phyloP scores from a whole-genome alignment of 768 basidiomycete species.

The Hirschioporus abietinus region DNA sequence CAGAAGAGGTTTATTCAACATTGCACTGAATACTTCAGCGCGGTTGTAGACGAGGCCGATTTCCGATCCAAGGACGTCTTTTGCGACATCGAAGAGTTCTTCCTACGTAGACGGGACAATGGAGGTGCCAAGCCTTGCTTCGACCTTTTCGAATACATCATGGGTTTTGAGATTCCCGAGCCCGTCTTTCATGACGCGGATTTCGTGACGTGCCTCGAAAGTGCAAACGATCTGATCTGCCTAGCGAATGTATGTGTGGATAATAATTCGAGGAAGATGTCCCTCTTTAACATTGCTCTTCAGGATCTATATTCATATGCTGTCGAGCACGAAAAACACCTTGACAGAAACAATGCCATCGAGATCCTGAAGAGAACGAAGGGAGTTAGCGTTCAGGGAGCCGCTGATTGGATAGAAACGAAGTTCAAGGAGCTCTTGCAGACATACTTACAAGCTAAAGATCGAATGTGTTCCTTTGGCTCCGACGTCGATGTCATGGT shows the following conservation, averaged over 20 bases:
- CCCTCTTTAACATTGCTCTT: neutral
- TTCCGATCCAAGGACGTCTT: conserved; percentile 14
- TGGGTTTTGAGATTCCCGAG: conserved; percentile 23
- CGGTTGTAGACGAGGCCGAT: conserved; percentile 13
- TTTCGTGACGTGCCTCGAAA: conserved; percentile 16
- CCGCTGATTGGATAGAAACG: conserved; percentile 46
- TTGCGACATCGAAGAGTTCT: conserved; percentile 19
- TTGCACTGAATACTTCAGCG: conserved; percentile 10
- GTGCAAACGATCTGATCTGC: conserved; percentile 22
- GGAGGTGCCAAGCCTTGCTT: conserved; percentile 20
- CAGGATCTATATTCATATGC: conserved; percentile 29
- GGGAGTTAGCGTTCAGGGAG: conserved; percentile 19
- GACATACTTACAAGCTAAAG: conserved; percentile 42
- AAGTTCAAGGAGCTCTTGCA: conserved; percentile 47
- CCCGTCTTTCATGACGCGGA: conserved; percentile 19
- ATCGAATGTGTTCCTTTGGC: conserved; percentile 16
- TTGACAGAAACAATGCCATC: conserved; percentile 22
- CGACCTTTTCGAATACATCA: conserved; percentile 21
- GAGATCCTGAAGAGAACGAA: conserved; percentile 23
- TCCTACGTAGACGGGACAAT: conserved; percentile 21
- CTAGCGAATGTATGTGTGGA: conserved; percentile 21
- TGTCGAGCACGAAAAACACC: conserved; percentile 25
- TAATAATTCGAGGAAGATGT: neutral
- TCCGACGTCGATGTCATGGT: conserved; percentile 11
- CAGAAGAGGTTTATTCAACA: conserved; percentile 11